Base-by-base conservation (phyloP, 2,329 filamentous ascomycete species). In the Monilinia fructicola region DNA sequence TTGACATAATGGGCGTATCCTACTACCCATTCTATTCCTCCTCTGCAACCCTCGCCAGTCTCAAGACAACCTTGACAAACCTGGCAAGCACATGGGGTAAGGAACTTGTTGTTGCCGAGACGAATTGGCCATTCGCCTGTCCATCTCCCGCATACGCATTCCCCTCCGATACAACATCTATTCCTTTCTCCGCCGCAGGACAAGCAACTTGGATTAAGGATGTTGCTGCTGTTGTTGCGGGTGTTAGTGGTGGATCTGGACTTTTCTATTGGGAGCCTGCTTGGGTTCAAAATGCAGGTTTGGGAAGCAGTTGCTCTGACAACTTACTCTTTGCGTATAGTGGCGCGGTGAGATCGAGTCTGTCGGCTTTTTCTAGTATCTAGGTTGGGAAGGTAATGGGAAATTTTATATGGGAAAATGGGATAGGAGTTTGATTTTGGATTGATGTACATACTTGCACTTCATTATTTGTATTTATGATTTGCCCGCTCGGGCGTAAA, bases 251-350 rank as follows among this genome's bases (percentile, higher is more conserved):
- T 1, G 87, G 87, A 0, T 76, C 79, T 38, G 90, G 88, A 0
- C 54, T 92, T 10, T 91, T 88, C 69, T 92, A 91, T 71, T 92
- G 89, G 89, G 89, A 92, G 75, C 88, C 88, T 0, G 86, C 85
- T 0, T 92, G 88, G 88, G 80, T 91, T 69, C 80, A 86, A 53
- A 91, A 90, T 76, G 82, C 84, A 14, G 83, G 77, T 0, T 76
- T 91, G 62, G 88, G 88, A 1, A 89, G 87, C 23, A 88, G 86
- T 53, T 90, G 88, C 73, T 78, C 80, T 23, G 85, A 86, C 71
- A 90, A 88, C 76, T 79, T 87, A 54, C 81, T 90, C 81, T 86
- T 90, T 63, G 78, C 81, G 67, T 81, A 79, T 69, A 79, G 80
- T 2, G 83, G 86, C 3, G 81, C 80, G 64, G 85, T 82, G 5